Percentiles rank a stretch among this genome's conserved stretches.
Evolutionary conservation across 1,284 basidiomycete species (phyloP).

Genomic region (Sanghuangporus weigelae): DNA sequence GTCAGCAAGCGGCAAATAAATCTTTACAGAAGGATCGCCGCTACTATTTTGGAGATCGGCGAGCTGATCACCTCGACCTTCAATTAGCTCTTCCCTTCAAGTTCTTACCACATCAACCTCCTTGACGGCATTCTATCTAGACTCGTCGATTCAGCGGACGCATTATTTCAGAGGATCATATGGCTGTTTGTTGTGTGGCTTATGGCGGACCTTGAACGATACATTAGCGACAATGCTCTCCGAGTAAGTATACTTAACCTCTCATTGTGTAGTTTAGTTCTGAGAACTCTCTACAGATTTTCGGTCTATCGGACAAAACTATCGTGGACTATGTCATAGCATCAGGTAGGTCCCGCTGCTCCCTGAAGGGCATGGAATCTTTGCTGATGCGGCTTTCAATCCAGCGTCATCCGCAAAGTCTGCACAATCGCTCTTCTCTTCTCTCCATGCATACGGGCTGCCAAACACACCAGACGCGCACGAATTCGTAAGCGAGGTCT

Average conservation of each 20-base stretch:
- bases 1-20: not conserved
- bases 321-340: slow-evolving; percentile 85
- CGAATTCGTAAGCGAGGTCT: slow-evolving; percentile 76
- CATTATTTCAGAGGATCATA: not conserved
- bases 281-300: slow-evolving; percentile 44
- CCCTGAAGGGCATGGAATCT: not conserved
- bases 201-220: slow-evolving; percentile 59
- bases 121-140: not conserved
- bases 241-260: slow-evolving; percentile 44
- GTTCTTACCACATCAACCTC: not conserved
- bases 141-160: not conserved
- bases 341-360: slow-evolving; percentile 51
- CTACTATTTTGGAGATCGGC: not conserved
- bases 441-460: slow-evolving; percentile 75
- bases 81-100: not conserved
- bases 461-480: slow-evolving; percentile 77
- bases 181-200: not conserved
- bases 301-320: slow-evolving; percentile 77
- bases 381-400: not conserved
- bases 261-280: not conserved
- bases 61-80: not conserved
- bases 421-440: slow-evolving; percentile 69
- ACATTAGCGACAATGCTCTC: slow-evolving; percentile 84
- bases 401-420: slow-evolving; percentile 79
- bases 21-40: not conserved